Evolutionary conservation across 441 rosid species (phyloP), one percentile per base, ranked within the genome.

Genomic region (Codiaeum variegatum): DNA sequence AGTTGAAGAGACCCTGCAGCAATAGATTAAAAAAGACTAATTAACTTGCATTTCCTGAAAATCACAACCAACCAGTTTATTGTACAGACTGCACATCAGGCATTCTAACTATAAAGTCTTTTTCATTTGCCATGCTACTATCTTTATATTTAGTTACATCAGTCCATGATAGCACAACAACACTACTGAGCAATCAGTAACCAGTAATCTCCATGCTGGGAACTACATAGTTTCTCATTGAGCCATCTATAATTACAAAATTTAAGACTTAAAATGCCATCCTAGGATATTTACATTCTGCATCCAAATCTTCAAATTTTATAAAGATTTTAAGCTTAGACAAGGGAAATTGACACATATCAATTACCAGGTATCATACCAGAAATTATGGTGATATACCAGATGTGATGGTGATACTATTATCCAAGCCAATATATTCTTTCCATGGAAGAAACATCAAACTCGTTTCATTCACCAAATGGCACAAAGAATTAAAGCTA

Each of bases 1-100:
- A 89, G 85, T 94, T 94, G 85, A 89, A 94, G 71, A 94, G 86
- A 15, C 97, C 97, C 98, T 94, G 73, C 46, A 78, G 67, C 23
- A 69, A 26, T 62, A 60, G 49, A 54, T 3, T n/a, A n/a, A 56
- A 64, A 46, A 19, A 47, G 34, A 31, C 24, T 24, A 77, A 36
- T 56, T 34, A 63, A 42, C 21, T 21, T 40, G 47, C 65, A 58
- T 5, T 49, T 26, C 28, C 26, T 47, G 56, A 32, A 31, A 49
- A 31, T 68, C 54, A 73, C n/a, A 26, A n/a, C n/a, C n/a, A 56
- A 34, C 12, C 54, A 29, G 12, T 63, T 16, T 0, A 1, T 61
- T 15, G 31, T 42, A 28, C 38, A 12, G 7, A 16, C 23, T 36
- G 4, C 61, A 59, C 6, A 23, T 28, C 69, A 7, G 65, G 24